Percentiles rank a stretch among this genome's conserved stretches.
Evolutionary conservation across 2,329 filamentous ascomycete species (phyloP).

Genomic region (Geosmithia flava): DNA sequence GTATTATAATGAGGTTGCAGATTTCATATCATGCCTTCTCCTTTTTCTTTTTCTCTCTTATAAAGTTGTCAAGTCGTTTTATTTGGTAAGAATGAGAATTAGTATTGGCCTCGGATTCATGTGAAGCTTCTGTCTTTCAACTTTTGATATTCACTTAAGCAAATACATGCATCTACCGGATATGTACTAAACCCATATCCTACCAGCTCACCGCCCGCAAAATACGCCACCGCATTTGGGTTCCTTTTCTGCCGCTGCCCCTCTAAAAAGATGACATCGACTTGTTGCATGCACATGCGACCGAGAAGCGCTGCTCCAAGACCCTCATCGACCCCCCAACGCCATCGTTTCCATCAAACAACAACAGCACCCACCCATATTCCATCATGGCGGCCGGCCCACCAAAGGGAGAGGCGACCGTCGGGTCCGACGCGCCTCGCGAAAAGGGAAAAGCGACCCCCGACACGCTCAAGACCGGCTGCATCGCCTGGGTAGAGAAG

Average conservation of each 20-base stretch:
- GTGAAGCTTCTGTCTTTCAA: background rate
- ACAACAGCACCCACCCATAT: conserved; percentile 4
- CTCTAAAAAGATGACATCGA: background rate
- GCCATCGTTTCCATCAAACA: conserved; percentile 3
- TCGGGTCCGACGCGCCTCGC: conserved; percentile 43
- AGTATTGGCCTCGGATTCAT: no score
- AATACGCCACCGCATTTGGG: background rate
- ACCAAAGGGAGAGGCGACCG: conserved; percentile 36
- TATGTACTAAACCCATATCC: background rate
- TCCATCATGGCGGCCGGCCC: conserved; percentile 39
- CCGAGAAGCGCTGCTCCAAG: no score
- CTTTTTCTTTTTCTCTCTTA: background rate
- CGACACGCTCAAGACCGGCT: conserved; percentile 57
- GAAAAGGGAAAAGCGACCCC: conserved; percentile 76
- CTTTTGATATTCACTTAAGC: background rate
- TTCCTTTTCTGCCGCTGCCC: background rate
- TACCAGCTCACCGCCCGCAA: background rate
- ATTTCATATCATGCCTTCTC: background rate
- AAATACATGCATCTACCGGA: background rate
- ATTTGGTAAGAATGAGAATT: no score
- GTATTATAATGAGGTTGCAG: background rate
- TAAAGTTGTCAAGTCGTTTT: background rate
- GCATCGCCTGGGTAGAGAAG: conserved; percentile 49
- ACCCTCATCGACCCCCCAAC: no score
- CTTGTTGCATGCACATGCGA: background rate